Base-by-base conservation (phyloP, 2,329 filamentous ascomycete species). In the Fusarium duplospermum region DNA sequence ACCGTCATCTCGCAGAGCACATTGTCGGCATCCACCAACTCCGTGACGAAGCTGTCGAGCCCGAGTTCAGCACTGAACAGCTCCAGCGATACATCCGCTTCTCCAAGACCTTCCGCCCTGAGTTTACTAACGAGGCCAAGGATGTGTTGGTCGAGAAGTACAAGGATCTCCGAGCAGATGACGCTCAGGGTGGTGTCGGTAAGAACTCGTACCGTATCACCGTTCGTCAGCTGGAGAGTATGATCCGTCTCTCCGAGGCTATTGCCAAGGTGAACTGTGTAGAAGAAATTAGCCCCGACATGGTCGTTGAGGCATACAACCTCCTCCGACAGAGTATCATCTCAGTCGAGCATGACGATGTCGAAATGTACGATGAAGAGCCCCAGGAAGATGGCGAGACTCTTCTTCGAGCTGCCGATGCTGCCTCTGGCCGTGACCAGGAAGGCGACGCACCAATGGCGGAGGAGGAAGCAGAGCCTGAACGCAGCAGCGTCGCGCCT, bases 181-280 rank as follows among this genome's bases (percentile, higher is more conserved):
- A 99, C 79, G 93, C 95, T 0, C 95, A 98, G 82, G 96, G 96
- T 60, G 96, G 96, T 35, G 91, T 98, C 59, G 96, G 96, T 69
- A 91, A 94, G 80, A 98, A 98, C 85, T 97, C 94, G 74, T 99
- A 99, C 86, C 92, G 96, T 69, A 99, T 99, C 82, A 99, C 96
- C 0, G 96, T 99, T 59, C 91, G 96, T 80, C 96, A 99, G 83
- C 88, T 99, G 3, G 96, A 99, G 84, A 96, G 93, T 80, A 92
- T 99, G 89, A 98, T 99, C 76, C 94, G 96, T 73, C 86, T 99
- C 65, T 96, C 93, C 64, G 96, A 99, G 83, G 96, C 96, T n/a
- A 98, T 99, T 76, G 96, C 96, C 67, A 98, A 98, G 84, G 94
- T 95, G 67, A 98, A 98, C 81, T 99, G 96, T 81, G 94, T 98